Evolutionary conservation across 192 early-diverging fungal genomes (phyloP).

Genomic region (Umbelopsis sp.): DNA sequence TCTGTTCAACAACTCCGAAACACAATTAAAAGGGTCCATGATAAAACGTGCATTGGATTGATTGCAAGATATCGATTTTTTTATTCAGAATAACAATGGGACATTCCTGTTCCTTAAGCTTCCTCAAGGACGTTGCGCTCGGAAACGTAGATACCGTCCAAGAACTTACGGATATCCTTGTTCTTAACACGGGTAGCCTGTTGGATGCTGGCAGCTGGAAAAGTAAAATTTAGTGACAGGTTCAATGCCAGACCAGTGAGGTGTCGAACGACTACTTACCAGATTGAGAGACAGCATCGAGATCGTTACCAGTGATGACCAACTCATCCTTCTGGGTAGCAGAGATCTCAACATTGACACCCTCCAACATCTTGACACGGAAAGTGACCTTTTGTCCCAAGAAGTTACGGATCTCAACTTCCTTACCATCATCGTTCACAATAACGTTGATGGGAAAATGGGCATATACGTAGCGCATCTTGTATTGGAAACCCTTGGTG

Average conservation of each 20-base stretch:
- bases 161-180: conserved; percentile 99
- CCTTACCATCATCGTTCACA: conserved; percentile 72
- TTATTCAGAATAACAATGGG: background rate
- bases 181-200: conserved; percentile 91
- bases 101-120: background rate
- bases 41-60: background rate
- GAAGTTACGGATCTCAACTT: conserved; percentile 98
- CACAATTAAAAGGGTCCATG: background rate
- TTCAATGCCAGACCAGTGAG: background rate
- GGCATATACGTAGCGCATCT: conserved; percentile 98
- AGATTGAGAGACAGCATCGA: conserved; percentile 94
- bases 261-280: conserved; percentile 44
- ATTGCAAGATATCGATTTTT: background rate
- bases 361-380: conserved; percentile 85
- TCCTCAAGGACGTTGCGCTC: conserved; percentile 42
- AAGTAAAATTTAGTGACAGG: background rate
- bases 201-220: conserved; percentile 88
- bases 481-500: conserved; percentile 99
- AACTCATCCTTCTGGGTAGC: conserved; percentile 94
- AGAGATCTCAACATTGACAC: conserved; percentile 79
- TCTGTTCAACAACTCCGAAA: conserved; percentile 2
- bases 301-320: conserved; percentile 87
- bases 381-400: conserved; percentile 94
- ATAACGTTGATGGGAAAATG: conserved; percentile 99
- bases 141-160: conserved; percentile 48